phyloP scores from a whole-genome alignment of 2,329 filamentous ascomycete genomes.

The Clarireedia paspali region DNA sequence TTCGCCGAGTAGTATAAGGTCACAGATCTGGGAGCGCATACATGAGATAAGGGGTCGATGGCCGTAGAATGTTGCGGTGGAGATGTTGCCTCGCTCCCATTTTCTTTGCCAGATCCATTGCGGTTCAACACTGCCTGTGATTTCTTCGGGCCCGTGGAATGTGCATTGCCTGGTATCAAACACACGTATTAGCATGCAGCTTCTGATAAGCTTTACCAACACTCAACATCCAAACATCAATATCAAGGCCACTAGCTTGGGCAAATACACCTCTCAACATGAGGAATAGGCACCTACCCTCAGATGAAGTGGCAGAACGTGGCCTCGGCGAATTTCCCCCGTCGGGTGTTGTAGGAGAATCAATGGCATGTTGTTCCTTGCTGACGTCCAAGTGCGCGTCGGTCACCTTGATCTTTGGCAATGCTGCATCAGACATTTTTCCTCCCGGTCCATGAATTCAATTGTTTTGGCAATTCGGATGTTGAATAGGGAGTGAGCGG shows the following conservation, averaged over 20 bases:
- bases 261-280: neutral
- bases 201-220: neutral
- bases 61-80: constrained; percentile 30
- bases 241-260: neutral
- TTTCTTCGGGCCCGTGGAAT: constrained; percentile 21
- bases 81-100: constrained; percentile 15
- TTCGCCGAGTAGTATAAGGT: neutral
- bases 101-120: constrained; percentile 20
- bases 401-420: constrained; percentile 28
- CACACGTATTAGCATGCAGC: neutral
- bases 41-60: constrained; percentile 62
- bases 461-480: neutral
- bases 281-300: constrained; percentile 19
- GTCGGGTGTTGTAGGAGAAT: constrained; percentile 25
- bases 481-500: neutral
- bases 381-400: constrained; percentile 19
- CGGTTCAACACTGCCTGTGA: constrained; percentile 22
- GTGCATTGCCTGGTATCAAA: constrained; percentile 17
- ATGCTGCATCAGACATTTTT: constrained; percentile 24
- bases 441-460: constrained; percentile 19
- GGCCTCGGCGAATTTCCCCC: constrained; percentile 22
- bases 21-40: constrained; percentile 33
- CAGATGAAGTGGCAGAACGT: constrained; percentile 25
- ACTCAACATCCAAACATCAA: neutral
- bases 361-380: constrained; percentile 15